Evolutionary conservation across 1,139 yeast genomes (phyloP).

Genomic region (Pneumocystis sp.): DNA sequence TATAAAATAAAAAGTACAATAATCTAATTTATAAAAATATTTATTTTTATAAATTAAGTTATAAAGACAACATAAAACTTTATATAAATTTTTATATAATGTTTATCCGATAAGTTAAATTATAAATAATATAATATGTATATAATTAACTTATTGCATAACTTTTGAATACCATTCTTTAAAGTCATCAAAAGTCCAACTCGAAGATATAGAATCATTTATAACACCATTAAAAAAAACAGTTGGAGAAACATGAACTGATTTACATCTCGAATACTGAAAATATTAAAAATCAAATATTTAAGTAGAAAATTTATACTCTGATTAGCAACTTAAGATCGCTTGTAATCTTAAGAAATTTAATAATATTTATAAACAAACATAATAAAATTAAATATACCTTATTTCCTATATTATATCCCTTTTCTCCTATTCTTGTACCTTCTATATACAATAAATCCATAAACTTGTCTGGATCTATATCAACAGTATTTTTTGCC

Average conservation of each 20-base stretch:
- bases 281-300: constrained; percentile 1
- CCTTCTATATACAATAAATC: constrained; percentile 19
- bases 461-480: constrained; percentile 21
- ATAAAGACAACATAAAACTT: background rate
- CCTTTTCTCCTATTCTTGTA: constrained; percentile 18
- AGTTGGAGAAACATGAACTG: constrained; percentile 79
- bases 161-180: constrained; percentile 4
- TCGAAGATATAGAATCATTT: constrained; percentile 18
- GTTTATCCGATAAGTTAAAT: background rate
- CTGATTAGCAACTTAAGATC: background rate
- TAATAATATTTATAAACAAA: background rate
- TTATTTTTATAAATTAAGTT: background rate
- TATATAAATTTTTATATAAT: background rate
- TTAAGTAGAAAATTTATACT: background rate
- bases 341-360: background rate
- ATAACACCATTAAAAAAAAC: constrained; percentile 55
- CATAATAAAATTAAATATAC: background rate
- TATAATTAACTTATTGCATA: background rate
- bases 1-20: background rate
- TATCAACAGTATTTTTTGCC: constrained; percentile 29
- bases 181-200: constrained; percentile 17
- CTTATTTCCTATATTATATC: constrained; percentile 42
- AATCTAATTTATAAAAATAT: background rate
- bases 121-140: background rate
- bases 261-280: constrained; percentile 43